Conservation (phyloP, 805 yeast species). For the Nakazawaea wickerhamii region DNA sequence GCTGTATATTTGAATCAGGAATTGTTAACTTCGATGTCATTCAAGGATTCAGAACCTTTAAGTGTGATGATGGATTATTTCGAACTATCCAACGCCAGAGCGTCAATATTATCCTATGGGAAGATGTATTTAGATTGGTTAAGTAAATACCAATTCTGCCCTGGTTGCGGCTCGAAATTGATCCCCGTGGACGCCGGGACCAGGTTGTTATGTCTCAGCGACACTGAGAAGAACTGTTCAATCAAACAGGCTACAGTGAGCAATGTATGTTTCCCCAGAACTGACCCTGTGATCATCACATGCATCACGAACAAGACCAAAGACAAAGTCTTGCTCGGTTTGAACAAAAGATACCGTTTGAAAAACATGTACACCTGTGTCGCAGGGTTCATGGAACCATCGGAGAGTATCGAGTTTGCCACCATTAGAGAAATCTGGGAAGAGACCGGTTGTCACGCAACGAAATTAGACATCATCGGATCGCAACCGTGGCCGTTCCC, state of each 20-base stretch:
- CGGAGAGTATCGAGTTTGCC: slow-evolving; percentile 86
- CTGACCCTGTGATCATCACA: slow-evolving; percentile 84
- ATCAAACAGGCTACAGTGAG: slow-evolving; percentile 46
- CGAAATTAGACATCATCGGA: slow-evolving; percentile 52
- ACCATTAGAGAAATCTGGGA: slow-evolving; percentile 91
- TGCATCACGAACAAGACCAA: slow-evolving; percentile 64
- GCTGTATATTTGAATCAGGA: slow-evolving; percentile 49
- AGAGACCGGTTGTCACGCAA: slow-evolving; percentile 78
- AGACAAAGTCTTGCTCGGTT: slow-evolving; percentile 62
- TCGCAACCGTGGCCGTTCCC: slow-evolving; percentile 99
- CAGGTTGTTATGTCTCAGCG: slow-evolving; percentile 41
- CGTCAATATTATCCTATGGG: slow-evolving; percentile 73
- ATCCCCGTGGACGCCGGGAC: slow-evolving; percentile 68
- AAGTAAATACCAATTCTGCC: slow-evolving; percentile 66
- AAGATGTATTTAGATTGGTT: slow-evolving; percentile 86
- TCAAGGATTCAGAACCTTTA: slow-evolving; percentile 5
- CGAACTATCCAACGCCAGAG: slow-evolving; percentile 34
- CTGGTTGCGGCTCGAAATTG: slow-evolving; percentile 73
- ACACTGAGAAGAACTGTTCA: slow-evolving; percentile 30
- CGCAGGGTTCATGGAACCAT: slow-evolving; percentile 96
- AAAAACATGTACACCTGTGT: slow-evolving; percentile 71
- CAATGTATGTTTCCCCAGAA: slow-evolving; percentile 85
- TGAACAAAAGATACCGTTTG: slow-evolving; percentile 55
- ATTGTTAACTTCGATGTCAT: slow-evolving; percentile 6
- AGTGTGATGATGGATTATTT: slow-evolving; percentile 19